Evolutionary conservation across 257 asterid genomes (phyloP).

Genomic region (Solanum sejunctum): DNA sequence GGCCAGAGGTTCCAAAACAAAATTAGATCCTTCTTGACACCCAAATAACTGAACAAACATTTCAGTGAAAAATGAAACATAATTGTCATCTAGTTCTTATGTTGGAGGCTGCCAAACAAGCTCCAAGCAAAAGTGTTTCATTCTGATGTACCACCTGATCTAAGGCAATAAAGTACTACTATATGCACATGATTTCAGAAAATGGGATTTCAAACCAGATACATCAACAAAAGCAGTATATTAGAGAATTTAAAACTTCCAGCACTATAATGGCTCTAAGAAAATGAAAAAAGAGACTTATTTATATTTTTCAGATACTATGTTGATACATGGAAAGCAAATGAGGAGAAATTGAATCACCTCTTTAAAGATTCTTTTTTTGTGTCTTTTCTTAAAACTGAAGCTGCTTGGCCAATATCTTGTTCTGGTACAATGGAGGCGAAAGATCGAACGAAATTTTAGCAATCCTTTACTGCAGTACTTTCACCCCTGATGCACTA

Average conservation of each 20-base stretch:
- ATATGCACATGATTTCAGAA: neutral
- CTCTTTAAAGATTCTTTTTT: slow-evolving; percentile 24
- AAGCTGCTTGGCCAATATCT: slow-evolving; percentile 48
- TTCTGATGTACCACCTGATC: no score
- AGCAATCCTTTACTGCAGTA: slow-evolving; percentile 41
- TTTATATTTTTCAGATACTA: neutral
- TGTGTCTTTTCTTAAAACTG: slow-evolving; percentile 61
- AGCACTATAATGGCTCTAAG: neutral
- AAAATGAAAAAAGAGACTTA: neutral
- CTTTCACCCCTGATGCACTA: slow-evolving; percentile 36
- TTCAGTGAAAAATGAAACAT: no score
- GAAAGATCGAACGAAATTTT: slow-evolving; percentile 26
- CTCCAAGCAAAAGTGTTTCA: no score
- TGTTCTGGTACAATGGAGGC: slow-evolving; percentile 4
- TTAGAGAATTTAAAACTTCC: no score
- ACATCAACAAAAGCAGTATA: neutral
- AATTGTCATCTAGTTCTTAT: no score
- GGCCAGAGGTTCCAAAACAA: neutral
- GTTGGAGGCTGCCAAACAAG: no score
- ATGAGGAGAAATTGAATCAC: neutral
- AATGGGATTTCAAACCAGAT: neutral
- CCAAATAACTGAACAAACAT: no score
- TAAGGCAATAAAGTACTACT: neutral
- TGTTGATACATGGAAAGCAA: neutral
- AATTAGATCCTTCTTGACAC: neutral